Evolutionary conservation across 352 stramenopile genomes (phyloP).

Genomic region (Globisporangium paroecandrum): DNA sequence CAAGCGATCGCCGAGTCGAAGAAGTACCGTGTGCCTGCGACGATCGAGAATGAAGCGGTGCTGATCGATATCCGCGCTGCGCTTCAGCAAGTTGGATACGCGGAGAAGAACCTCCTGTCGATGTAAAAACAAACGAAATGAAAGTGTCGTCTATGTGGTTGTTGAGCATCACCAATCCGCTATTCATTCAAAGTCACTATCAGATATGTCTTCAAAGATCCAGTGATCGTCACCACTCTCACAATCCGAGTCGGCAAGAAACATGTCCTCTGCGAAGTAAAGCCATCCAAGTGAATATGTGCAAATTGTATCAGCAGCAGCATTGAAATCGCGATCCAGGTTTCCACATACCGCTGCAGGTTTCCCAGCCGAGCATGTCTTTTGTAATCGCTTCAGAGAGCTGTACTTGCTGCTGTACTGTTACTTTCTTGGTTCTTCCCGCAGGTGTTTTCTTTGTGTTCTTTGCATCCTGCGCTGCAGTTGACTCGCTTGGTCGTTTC

Average conservation of each 20-base stretch:
- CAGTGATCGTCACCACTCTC: constrained; percentile 25
- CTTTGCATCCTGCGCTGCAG: not conserved
- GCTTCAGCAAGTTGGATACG: constrained; percentile 34
- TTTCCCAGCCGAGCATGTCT: constrained; percentile 65
- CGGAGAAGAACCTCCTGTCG: constrained; percentile 18
- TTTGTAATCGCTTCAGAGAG: constrained; percentile 5
- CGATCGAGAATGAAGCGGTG: constrained; percentile 40
- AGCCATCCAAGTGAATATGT: not conserved
- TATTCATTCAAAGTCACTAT: constrained; percentile 57
- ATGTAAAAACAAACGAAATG: constrained; percentile 15
- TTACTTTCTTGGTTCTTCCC: constrained; percentile 1
- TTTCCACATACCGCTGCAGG: constrained; percentile 46
- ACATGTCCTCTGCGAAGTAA: constrained; percentile 27
- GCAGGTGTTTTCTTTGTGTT: constrained; percentile 6
- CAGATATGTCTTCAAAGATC: constrained; percentile 58
- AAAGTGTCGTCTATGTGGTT: not conserved
- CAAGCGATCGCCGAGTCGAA: constrained; percentile 36
- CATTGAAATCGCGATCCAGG: not conserved
- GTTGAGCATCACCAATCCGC: not conserved
- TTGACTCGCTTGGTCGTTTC: constrained; percentile 5
- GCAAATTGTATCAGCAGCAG: not conserved
- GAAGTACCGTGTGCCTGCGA: constrained; percentile 34
- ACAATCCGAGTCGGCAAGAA: constrained; percentile 19
- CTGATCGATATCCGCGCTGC: constrained; percentile 26
- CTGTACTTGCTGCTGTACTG: not conserved